Evolutionary conservation across 1,139 yeast genomes (phyloP), one percentile per base, ranked within the genome.

Genomic region (Zygosaccharomyces sapae): DNA sequence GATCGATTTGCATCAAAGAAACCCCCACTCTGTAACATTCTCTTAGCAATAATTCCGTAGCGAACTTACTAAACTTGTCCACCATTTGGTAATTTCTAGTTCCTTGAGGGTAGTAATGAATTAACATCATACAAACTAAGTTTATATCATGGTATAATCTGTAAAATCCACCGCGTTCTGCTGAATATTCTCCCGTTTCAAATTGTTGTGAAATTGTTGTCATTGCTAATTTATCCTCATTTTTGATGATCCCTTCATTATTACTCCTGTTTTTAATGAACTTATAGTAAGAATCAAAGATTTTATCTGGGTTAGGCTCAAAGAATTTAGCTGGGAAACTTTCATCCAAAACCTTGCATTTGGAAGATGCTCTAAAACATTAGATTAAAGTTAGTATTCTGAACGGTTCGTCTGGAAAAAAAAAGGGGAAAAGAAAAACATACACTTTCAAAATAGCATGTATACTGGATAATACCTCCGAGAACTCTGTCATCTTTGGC

Each of bases 141-240:
- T 80, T 85, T 50, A 90, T 65, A 64, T 90, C 97, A 60, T 85
- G 92, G 59, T 77, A 86, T 10, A 88, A 58, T 39, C 69, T 69
- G 56, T 81, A 83, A 7, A 82, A 54, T 1, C 65, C 62, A 46
- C 58, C 54, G 12, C 52, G 52, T 6, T 51, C 70, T 0, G 72
- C 59, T 1, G 57, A 56, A 57, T 83, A 83, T 24, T 66, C 59
- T 0, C 67, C 54, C 1, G 54, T 49, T 2, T 63, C 65, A 45
- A 69, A 61, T 47, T 70, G 69, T 4, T 62, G 62, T 1, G 56
- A 35, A 13, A 74, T 62, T 0, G 71, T 66, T 0, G 72, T 70
- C 24, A 64, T 51, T 30, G 45, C 55, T 34, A 59, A 38, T 10
- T 55, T 52, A 18, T 53, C 60, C 13, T 61, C 59, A 37, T 57